Evolutionary conservation across 2,329 filamentous ascomycete genomes (phyloP).

Genomic region (Scortechinia acanthostroma): DNA sequence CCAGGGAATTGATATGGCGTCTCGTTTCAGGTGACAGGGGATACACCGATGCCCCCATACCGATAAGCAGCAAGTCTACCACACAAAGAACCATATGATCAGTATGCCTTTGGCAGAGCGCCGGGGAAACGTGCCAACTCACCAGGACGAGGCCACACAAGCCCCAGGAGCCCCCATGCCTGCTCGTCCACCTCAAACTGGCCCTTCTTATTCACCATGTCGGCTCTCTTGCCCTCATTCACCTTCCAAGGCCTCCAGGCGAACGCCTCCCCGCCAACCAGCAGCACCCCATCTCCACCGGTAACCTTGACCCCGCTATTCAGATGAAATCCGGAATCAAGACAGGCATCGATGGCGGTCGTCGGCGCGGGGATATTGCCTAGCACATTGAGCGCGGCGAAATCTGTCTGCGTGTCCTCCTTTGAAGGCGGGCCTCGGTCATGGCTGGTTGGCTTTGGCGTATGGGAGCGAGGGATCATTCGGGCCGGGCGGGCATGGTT

Average conservation of each 20-base stretch:
- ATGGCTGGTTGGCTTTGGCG: neutral
- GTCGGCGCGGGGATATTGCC: constrained; percentile 69
- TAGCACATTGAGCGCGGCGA: constrained; percentile 72
- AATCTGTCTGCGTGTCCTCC: constrained; percentile 45
- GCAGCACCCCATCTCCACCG: constrained; percentile 65
- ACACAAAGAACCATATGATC: no score
- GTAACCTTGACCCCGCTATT: constrained; percentile 71
- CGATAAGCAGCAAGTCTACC: constrained; percentile 80
- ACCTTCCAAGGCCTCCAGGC: constrained; percentile 76
- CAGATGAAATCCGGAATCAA: constrained; percentile 76
- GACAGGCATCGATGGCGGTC: constrained; percentile 77
- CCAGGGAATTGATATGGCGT: constrained; percentile 65
- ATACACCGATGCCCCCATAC: constrained; percentile 68
- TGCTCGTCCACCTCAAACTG: constrained; percentile 71
- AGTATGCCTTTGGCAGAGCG: neutral
- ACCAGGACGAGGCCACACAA: constrained; percentile 88
- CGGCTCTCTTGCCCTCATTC: constrained; percentile 19
- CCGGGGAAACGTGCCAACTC: constrained; percentile 18
- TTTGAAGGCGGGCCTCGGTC: neutral
- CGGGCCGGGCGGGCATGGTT: neutral
- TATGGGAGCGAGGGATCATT: neutral
- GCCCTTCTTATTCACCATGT: constrained; percentile 66
- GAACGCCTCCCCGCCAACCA: constrained; percentile 84
- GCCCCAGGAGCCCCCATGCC: constrained; percentile 67
- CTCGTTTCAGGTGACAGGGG: constrained; percentile 73